Evolutionary conservation across 192 early-diverging fungal genomes (phyloP).

Genomic region (Podila epicladia): DNA sequence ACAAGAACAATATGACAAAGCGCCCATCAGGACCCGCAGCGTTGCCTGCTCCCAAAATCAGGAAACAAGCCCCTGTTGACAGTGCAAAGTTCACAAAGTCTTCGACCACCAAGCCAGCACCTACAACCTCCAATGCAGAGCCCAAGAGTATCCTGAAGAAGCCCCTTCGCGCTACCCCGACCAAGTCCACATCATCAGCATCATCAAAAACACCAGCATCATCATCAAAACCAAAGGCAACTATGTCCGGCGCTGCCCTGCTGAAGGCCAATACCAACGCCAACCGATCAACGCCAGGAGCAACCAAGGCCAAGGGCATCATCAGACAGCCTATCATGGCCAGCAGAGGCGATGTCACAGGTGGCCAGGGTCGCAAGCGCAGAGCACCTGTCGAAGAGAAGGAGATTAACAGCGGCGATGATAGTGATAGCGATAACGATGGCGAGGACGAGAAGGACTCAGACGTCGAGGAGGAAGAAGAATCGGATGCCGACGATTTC

Average conservation of each 20-base stretch:
- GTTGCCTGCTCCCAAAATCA: slow-evolving; percentile 26
- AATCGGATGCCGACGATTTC: slow-evolving; percentile 52
- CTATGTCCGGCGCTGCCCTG: slow-evolving; percentile 33
- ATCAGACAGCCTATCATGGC: slow-evolving; percentile 29
- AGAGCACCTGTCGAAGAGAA: slow-evolving; percentile 17
- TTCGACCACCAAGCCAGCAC: background rate
- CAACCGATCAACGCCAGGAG: slow-evolving; percentile 8
- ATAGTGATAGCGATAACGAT: slow-evolving; percentile 46
- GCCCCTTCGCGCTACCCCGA: slow-evolving; percentile 20
- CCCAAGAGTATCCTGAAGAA: slow-evolving; percentile 45
- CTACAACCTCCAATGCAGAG: slow-evolving; percentile 4
- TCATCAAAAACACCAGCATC: background rate
- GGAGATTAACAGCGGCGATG: slow-evolving; percentile 33
- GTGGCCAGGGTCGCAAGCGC: slow-evolving; percentile 35
- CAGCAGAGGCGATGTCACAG: slow-evolving; percentile 40
- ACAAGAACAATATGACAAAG: slow-evolving; percentile 21
- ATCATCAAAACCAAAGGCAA: slow-evolving; percentile 40
- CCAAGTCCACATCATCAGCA: background rate
- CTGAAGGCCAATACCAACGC: slow-evolving; percentile 46
- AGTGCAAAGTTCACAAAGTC: slow-evolving; percentile 1
- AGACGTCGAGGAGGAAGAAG: slow-evolving; percentile 48
- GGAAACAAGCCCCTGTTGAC: slow-evolving; percentile 44
- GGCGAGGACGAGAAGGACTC: slow-evolving; percentile 56
- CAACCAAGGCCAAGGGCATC: slow-evolving; percentile 25
- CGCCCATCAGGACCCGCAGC: slow-evolving; percentile 10